Evolutionary conservation across 2,329 filamentous ascomycete species (phyloP).

Genomic region (Ophiocordyceps camponoti-floridani): DNA sequence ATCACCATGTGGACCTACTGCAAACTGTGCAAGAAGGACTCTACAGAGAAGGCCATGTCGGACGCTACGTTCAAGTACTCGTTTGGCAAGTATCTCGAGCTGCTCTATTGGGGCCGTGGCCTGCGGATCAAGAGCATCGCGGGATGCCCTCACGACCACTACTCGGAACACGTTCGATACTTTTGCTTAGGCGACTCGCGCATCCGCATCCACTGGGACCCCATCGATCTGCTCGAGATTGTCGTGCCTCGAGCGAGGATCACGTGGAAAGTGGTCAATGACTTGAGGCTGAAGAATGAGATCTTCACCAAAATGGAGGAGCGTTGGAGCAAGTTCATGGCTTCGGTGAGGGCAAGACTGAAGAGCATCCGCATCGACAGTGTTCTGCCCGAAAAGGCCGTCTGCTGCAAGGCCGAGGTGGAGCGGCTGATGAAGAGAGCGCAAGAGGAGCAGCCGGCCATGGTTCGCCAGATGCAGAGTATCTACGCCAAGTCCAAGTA

Average conservation of each 20-base stretch:
- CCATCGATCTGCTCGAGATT: conserved; percentile 83
- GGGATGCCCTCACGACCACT: conserved; percentile 74
- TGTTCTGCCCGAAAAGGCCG: conserved; percentile 71
- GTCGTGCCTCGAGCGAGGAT: conserved; percentile 78
- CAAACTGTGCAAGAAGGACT: conserved; percentile 80
- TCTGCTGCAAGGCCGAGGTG: conserved; percentile 66
- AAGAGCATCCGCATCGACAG: conserved; percentile 84
- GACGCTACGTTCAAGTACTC: conserved; percentile 95
- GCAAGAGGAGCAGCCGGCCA: conserved; percentile 60
- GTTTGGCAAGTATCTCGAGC: conserved; percentile 93
- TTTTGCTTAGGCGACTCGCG: conserved; percentile 79
- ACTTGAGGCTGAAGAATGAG: conserved; percentile 83
- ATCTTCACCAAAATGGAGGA: conserved; percentile 69
- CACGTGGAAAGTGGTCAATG: conserved; percentile 95
- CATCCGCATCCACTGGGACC: conserved; percentile 80
- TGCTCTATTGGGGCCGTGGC: conserved; percentile 87
- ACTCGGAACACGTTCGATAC: conserved; percentile 80
- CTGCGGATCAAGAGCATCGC: conserved; percentile 55
- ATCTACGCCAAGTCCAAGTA: conserved; percentile 90
- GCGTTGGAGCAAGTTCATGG: conserved; percentile 71
- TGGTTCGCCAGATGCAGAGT: conserved; percentile 66
- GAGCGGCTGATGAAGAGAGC: conserved; percentile 62
- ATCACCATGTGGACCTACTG: conserved; percentile 98
- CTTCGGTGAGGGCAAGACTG: conserved; percentile 67
- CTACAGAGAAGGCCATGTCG: conserved; percentile 79